phyloP scores from a whole-genome alignment of 129 eudicot species.

The Mikania micrantha region DNA sequence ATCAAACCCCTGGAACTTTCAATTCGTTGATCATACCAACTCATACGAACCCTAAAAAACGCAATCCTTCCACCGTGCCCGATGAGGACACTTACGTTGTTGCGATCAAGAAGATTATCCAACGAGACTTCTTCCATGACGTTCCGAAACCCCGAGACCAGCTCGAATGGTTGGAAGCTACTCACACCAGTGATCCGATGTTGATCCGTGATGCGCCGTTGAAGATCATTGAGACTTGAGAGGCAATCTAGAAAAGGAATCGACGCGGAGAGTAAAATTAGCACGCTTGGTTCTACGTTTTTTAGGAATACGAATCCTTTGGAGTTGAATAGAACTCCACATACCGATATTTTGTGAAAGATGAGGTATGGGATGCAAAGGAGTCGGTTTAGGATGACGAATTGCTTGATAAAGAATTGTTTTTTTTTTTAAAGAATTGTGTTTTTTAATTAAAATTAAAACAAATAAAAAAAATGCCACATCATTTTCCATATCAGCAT shows the following conservation, averaged over 20 bases:
- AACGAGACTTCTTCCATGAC: slow-evolving; percentile 89
- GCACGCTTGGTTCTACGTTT: too few species aligned
- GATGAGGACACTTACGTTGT: slow-evolving; percentile 89
- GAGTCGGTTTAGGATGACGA: too few species aligned
- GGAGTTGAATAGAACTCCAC: too few species aligned
- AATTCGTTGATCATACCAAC: slow-evolving; percentile 15
- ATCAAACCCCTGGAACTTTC: slow-evolving; percentile 26
- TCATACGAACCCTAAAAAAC: slow-evolving; percentile 42
- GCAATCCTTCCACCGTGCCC: slow-evolving; percentile 45
- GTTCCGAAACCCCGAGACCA: slow-evolving; percentile 90
- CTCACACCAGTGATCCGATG: slow-evolving; percentile 73
- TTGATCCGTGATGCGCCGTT: slow-evolving; percentile 85
- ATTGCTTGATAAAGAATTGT: too few species aligned
- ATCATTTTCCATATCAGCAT: too few species aligned
- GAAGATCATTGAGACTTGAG: slow-evolving; percentile 74
- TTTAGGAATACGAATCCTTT: too few species aligned
- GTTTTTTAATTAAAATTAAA: too few species aligned
- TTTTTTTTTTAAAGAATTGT: too few species aligned
- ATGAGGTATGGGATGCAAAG: too few species aligned
- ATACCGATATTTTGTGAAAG: too few species aligned
- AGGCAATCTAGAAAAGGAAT: slow-evolving; percentile 41
- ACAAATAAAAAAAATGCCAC: too few species aligned
- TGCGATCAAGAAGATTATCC: slow-evolving; percentile 80
- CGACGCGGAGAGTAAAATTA: slow-evolving; percentile 41
- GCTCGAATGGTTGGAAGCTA: slow-evolving; percentile 86